Percentiles rank a stretch among this genome's conserved stretches.
Conservation (phyloP, 192 early-diverging fungal species). For the Coemansia sp. region DNA sequence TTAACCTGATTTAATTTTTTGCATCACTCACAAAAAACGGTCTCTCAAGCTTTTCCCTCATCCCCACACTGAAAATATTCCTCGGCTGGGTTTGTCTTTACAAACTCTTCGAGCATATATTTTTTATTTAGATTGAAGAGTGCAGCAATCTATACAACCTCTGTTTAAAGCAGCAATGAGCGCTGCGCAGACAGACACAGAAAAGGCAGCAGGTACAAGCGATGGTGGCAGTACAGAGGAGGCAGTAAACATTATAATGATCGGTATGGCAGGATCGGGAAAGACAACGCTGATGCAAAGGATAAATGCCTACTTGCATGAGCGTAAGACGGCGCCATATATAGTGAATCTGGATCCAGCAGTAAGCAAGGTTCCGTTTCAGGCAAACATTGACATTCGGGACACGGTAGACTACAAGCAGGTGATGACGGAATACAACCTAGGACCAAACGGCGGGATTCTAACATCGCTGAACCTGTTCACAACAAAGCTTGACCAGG, state of each 20-base stretch:
- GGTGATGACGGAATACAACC: constrained; percentile 97
- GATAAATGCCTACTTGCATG: constrained; percentile 83
- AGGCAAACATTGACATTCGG: constrained; percentile 95
- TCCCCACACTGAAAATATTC: neutral
- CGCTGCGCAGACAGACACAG: neutral
- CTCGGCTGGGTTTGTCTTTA: neutral
- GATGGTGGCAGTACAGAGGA: constrained; percentile 4
- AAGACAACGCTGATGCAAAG: constrained; percentile 98
- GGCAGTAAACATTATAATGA: constrained; percentile 67
- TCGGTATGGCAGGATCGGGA: constrained; percentile 97
- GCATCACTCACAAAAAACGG: too few species aligned
- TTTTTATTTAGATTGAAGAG: constrained; percentile 1
- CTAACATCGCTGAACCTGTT: constrained; percentile 94
- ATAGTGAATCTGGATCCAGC: constrained; percentile 95
- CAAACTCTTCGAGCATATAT: neutral
- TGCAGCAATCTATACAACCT: neutral
- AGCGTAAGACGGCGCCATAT: constrained; percentile 75
- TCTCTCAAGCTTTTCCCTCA: too few species aligned
- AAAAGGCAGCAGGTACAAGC: neutral
- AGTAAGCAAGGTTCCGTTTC: constrained; percentile 79
- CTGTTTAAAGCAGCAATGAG: neutral
- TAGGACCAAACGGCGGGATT: constrained; percentile 97
- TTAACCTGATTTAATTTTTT: too few species aligned
- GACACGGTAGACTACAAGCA: constrained; percentile 99
- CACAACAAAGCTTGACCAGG: constrained; percentile 98